Base-by-base conservation (phyloP, 495 filamentous ascomycete species). In the Hypoxylon lienhwacheense region DNA sequence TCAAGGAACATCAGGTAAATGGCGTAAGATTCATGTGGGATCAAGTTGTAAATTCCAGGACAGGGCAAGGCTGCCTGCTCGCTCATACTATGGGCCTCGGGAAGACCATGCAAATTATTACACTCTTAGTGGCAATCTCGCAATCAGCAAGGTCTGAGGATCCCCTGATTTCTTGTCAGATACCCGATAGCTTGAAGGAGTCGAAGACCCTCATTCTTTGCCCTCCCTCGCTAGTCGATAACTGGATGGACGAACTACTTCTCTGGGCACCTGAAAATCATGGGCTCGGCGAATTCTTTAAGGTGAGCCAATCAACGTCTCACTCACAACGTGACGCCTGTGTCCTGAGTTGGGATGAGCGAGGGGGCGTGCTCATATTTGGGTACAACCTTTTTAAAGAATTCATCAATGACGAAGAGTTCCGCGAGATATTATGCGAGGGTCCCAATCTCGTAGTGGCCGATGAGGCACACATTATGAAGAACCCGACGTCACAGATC, bases 81-180 rank as follows among this genome's bases (percentile, higher is more conserved):
- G 89, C 91, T 1, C 91, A 96, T 65, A 89, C 89, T 1, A 96
- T 96, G 92, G 91, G 91, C 1, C 69, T 97, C 11, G 91, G 91
- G 10, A 97, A 97, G 69, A 96, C 92, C 0, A 88, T 96, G 82
- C 92, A 96, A 72, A 80, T 82, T 1, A 89, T 97, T 53, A 85
- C 89, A 0, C 69, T 97, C 28, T 76, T 97, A 1, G 76, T 86
- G 3, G 86, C 90, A 11, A 81, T 96, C 47, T 75, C 83, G 5
- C 74, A 85, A 51, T 81, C 90, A 1, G 75, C 84, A 15, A 50
- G 61, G 10, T 91, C 88, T 0, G 24, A 66, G 1, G 77, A 91
- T 32, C 67, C 71, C 1, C 59, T 67, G 0, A 73, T 92, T 12
- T 68, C 58, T 3, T 64, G 69, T 0, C 90, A 96, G 67, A 80